These are phyloP conservation scores for Starmerella roubikii DNA, from an alignment of 805 yeast species.

Conservation along the genomic window DNA sequence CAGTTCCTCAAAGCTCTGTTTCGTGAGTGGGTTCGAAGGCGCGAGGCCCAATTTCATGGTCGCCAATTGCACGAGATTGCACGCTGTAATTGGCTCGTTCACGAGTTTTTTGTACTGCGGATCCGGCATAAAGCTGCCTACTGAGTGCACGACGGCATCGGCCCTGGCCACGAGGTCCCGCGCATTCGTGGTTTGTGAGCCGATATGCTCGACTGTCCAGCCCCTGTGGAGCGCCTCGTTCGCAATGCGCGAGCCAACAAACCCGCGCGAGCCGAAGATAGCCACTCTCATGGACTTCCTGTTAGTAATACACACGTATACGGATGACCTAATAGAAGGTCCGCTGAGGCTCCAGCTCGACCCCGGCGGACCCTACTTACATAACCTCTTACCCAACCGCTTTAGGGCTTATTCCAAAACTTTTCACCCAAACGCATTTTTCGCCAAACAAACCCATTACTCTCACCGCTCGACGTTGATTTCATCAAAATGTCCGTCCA, in stretches of 20 bases:
- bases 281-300: constrained; percentile 35
- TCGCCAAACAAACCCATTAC: too few species aligned
- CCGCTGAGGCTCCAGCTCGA: too few species aligned
- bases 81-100: constrained; percentile 9
- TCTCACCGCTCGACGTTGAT: too few species aligned
- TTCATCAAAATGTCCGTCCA: constrained; percentile 2
- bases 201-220: constrained; percentile 47
- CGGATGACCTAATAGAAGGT: too few species aligned
- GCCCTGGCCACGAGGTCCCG: constrained; percentile 34
- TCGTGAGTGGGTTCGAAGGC: constrained; percentile 15
- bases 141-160: constrained; percentile 63
- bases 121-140: constrained; percentile 65
- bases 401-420: too few species aligned
- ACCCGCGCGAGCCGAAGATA: constrained; percentile 83
- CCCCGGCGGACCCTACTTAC: too few species aligned
- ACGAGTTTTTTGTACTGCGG: constrained; percentile 45
- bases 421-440: too few species aligned
- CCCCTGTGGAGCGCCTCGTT: constrained; percentile 9
- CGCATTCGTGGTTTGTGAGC: constrained; percentile 31
- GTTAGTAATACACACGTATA: too few species aligned
- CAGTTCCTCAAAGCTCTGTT: constrained; percentile 2
- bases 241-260: constrained; percentile 43
- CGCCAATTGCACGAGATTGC: constrained; percentile 8
- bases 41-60: constrained; percentile 23
- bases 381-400: too few species aligned